A percentile compares a stretch with the other conserved stretches of the same genome.
Conservation (phyloP, 202 grass and related monocot genomes). For the Saccharum hybrid region DNA sequence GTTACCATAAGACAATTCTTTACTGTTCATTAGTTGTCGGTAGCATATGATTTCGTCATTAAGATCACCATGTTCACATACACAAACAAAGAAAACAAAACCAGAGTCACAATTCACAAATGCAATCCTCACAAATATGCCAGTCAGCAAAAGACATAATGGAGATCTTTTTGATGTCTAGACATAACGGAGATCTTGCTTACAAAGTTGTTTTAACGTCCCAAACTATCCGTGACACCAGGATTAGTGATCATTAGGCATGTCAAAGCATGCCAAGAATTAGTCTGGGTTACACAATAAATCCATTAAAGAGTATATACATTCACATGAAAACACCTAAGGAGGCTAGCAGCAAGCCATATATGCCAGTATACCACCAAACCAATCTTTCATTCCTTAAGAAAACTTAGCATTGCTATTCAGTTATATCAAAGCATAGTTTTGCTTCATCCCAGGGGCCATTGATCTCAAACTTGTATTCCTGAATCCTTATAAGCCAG, state of each 20-base stretch:
- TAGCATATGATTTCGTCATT: neutral
- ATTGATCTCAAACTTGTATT: slow-evolving; percentile 99
- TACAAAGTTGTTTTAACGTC: neutral
- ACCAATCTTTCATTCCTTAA: slow-evolving; percentile 13
- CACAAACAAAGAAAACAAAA: neutral
- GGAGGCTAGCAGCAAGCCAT: neutral
- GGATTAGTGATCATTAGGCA: slow-evolving; percentile 20
- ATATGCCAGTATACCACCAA: slow-evolving; percentile 4
- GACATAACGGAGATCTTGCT: neutral
- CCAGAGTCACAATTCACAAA: neutral
- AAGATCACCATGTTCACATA: neutral
- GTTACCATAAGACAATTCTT: neutral
- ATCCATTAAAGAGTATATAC: slow-evolving; percentile 34
- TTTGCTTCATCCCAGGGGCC: slow-evolving; percentile 95
- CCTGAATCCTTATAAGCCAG: slow-evolving; percentile 94
- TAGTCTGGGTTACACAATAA: neutral
- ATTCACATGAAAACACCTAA: slow-evolving; percentile 31
- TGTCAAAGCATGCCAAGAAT: neutral
- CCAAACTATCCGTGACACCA: neutral
- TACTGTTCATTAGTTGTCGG: neutral
- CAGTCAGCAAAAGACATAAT: neutral
- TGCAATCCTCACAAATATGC: neutral
- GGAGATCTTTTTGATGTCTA: too few relatives aligned
- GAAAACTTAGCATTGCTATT: slow-evolving; percentile 42
- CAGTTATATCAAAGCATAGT: slow-evolving; percentile 96